Percentiles rank a stretch among this genome's conserved stretches.
These are phyloP conservation scores for Dioszegia crocea DNA, from an alignment of 768 basidiomycete genomes.

Conservation along the genomic window DNA sequence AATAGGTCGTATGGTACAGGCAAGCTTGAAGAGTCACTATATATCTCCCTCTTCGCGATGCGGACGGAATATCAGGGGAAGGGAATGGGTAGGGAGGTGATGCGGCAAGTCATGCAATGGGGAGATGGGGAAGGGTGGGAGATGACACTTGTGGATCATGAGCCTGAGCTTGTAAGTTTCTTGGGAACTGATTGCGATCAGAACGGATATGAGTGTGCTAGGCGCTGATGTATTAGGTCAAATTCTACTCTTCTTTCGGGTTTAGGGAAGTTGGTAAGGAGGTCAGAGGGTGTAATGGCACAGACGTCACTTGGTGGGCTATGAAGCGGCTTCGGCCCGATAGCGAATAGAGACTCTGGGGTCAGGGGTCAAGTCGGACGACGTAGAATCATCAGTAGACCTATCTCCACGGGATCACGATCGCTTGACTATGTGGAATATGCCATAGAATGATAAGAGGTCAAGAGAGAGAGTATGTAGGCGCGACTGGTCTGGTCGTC, in stretches of 20 bases:
- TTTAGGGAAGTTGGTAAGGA: conserved; percentile 4
- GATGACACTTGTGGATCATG: conserved; percentile 2
- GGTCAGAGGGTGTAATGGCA: not conserved
- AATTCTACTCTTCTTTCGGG: conserved; percentile 10
- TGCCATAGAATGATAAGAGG: too few species aligned
- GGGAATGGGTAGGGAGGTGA: conserved; percentile 1
- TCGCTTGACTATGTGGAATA: too few species aligned
- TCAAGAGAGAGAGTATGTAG: too few species aligned
- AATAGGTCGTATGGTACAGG: not conserved
- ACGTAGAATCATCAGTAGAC: too few species aligned
- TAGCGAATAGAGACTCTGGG: too few species aligned
- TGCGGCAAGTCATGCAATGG: conserved; percentile 1
- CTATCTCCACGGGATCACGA: too few species aligned
- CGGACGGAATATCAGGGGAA: not conserved
- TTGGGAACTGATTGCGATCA: not conserved
- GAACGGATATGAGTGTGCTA: too few species aligned
- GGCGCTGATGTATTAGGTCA: not conserved
- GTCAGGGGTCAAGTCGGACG: too few species aligned
- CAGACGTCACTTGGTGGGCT: conserved; percentile 5
- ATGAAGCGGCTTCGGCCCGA: conserved; percentile 6
- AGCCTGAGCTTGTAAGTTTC: conserved; percentile 4
- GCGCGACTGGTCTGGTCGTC: too few species aligned
- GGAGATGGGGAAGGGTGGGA: conserved; percentile 4
- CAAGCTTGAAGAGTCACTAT: not conserved
- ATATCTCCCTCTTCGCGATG: conserved; percentile 1